Conservation (phyloP, 225 moss, liverwort and hornwort species). For the Pleurozium schreberi region DNA sequence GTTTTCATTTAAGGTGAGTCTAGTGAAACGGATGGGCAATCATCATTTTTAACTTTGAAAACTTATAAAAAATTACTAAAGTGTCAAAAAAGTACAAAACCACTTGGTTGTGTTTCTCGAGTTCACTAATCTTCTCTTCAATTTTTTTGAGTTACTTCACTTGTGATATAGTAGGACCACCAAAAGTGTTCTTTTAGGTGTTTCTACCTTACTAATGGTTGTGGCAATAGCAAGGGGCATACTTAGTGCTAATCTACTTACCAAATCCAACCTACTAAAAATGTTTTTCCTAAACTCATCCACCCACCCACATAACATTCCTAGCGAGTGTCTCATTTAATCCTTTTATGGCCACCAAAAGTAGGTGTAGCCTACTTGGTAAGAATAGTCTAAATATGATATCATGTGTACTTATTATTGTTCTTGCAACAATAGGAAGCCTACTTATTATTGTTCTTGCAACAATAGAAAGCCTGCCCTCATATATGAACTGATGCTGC, state of each 20-base stretch:
- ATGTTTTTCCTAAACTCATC: background rate
- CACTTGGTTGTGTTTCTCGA: background rate
- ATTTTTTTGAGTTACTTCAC: background rate
- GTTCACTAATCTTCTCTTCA: background rate
- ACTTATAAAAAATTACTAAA: background rate
- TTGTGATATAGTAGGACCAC: background rate
- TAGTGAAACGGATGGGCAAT: no score
- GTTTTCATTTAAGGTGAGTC: no score
- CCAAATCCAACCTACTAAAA: background rate
- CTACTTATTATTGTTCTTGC: background rate
- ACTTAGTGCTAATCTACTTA: background rate
- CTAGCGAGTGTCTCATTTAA: background rate
- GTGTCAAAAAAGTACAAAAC: background rate
- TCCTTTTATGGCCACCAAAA: background rate
- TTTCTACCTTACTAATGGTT: background rate
- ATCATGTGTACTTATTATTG: background rate
- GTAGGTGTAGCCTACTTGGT: no score
- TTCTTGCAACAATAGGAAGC: background rate
- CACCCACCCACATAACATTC: background rate
- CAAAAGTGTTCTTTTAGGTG: background rate
- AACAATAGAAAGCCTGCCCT: background rate
- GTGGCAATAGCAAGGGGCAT: fast-evolving
- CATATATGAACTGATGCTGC: background rate
- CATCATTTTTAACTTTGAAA: no score
- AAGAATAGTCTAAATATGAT: background rate